Percentiles rank a stretch among this genome's conserved stretches.
Evolutionary conservation across 75 land plant genomes (phyloP).

Genomic region (Sequoia sempervirens): DNA sequence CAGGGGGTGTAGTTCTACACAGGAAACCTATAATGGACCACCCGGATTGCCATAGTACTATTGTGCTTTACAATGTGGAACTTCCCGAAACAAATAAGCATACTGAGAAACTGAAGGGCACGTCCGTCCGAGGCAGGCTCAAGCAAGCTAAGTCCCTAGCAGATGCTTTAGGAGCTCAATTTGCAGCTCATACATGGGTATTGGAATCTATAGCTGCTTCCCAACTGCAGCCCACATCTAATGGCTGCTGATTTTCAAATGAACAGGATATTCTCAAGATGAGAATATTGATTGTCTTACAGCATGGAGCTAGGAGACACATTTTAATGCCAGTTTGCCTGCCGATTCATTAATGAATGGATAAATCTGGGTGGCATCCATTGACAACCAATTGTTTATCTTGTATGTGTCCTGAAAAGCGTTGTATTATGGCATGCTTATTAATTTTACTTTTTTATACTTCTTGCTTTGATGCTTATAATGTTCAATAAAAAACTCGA

Average conservation of each 20-base stretch:
- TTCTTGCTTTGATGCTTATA: too few species aligned
- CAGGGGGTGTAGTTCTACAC: conserved; percentile 50
- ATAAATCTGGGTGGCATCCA: too few species aligned
- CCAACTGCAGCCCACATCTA: conserved; percentile 24
- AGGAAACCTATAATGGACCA: conserved; percentile 14
- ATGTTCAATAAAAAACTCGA: too few species aligned
- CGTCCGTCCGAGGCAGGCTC: conserved; percentile 15
- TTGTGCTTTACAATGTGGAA: conserved; percentile 16
- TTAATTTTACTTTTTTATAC: too few species aligned
- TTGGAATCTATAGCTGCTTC: conserved; percentile 59
- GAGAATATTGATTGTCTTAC: too few species aligned
- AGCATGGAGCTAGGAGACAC: too few species aligned
- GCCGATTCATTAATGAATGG: too few species aligned
- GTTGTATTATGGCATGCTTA: too few species aligned
- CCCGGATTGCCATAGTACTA: neutral
- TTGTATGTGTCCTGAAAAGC: too few species aligned
- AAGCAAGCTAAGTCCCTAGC: conserved; percentile 46
- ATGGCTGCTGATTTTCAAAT: neutral
- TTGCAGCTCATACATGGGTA: conserved; percentile 54
- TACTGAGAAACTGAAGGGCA: neutral
- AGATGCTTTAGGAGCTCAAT: conserved; percentile 16
- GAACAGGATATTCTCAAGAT: too few species aligned
- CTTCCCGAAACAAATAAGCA: neutral
- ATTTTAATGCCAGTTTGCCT: too few species aligned
- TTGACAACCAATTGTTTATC: too few species aligned